Conservation (phyloP, 1,139 yeast species). For the Nakaseomyces nivariensis region DNA sequence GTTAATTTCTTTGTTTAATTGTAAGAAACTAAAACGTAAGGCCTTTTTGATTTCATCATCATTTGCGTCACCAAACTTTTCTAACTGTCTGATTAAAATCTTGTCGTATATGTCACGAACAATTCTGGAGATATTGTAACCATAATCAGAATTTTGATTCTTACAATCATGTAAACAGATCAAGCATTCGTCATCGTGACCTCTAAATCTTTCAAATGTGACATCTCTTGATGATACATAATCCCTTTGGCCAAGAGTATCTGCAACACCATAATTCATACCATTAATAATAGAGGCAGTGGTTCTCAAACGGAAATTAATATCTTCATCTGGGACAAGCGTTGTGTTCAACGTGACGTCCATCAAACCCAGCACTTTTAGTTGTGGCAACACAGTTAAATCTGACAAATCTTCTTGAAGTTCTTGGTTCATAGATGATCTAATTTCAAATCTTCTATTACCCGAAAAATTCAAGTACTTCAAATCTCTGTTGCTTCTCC, state of each 20-base stretch:
- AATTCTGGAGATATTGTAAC: slow-evolving; percentile 63
- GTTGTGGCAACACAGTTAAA: slow-evolving; percentile 59
- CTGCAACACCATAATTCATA: slow-evolving; percentile 87
- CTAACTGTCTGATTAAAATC: slow-evolving; percentile 54
- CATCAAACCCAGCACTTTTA: slow-evolving; percentile 76
- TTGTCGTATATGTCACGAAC: slow-evolving; percentile 72
- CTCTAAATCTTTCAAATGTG: slow-evolving; percentile 80
- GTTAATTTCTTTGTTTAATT: slow-evolving; percentile 75
- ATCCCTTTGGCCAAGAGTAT: slow-evolving; percentile 63
- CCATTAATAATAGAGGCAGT: slow-evolving; percentile 77
- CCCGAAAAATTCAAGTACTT: slow-evolving; percentile 84
- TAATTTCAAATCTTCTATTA: slow-evolving; percentile 81
- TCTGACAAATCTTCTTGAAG: slow-evolving; percentile 50
- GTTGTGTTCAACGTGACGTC: slow-evolving; percentile 86
- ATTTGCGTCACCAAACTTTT: slow-evolving; percentile 48
- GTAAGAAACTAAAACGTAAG: slow-evolving; percentile 65
- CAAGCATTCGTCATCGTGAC: slow-evolving; percentile 61
- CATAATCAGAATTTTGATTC: slow-evolving; percentile 45
- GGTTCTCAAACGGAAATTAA: slow-evolving; percentile 79
- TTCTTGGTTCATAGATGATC: slow-evolving; percentile 33
- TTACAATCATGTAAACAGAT: slow-evolving; percentile 86
- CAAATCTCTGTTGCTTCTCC: slow-evolving; percentile 77
- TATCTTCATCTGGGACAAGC: slow-evolving; percentile 78
- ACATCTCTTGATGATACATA: slow-evolving; percentile 71
- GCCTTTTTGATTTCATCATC: slow-evolving; percentile 50